Evolutionary conservation across 495 filamentous ascomycete species (phyloP).

Genomic region (Emericellopsis terricola): DNA sequence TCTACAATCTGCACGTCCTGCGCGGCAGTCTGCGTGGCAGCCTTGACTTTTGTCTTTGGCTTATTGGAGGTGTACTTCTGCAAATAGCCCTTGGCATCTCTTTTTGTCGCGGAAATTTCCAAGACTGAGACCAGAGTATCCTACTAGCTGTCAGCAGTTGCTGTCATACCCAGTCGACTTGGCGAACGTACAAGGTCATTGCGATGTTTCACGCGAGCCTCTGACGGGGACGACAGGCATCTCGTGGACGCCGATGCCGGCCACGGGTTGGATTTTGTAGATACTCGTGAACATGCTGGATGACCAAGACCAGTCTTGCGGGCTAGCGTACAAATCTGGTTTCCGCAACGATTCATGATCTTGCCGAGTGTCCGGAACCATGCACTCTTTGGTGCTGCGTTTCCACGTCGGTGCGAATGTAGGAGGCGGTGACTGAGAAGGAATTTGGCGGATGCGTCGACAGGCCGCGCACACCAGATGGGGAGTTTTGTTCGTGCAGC

Average conservation of each 20-base stretch:
- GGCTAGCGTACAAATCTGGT: no score
- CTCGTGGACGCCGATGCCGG: background rate
- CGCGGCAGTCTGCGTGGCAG: background rate
- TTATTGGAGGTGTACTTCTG: slow-evolving; percentile 21
- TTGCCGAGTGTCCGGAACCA: no score
- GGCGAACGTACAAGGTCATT: background rate
- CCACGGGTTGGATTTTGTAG: background rate
- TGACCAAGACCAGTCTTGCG: no score
- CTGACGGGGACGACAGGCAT: background rate
- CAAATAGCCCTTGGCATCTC: slow-evolving; percentile 78
- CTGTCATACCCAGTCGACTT: background rate
- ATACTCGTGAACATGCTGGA: no score
- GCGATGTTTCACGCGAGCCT: background rate
- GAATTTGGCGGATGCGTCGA: no score
- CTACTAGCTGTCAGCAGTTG: slow-evolving; percentile 18
- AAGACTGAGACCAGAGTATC: slow-evolving; percentile 72
- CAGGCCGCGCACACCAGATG: no score
- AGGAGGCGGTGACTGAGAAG: no score
- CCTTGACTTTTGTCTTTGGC: background rate
- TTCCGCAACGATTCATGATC: no score
- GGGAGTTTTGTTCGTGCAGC: no score
- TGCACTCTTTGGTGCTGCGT: no score
- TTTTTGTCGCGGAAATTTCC: slow-evolving; percentile 68
- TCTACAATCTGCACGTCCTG: no score
- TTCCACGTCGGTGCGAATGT: no score